These are phyloP conservation scores for Penicillium psychrosexuale DNA, from an alignment of 2,329 filamentous ascomycete species.

Conservation along the genomic window DNA sequence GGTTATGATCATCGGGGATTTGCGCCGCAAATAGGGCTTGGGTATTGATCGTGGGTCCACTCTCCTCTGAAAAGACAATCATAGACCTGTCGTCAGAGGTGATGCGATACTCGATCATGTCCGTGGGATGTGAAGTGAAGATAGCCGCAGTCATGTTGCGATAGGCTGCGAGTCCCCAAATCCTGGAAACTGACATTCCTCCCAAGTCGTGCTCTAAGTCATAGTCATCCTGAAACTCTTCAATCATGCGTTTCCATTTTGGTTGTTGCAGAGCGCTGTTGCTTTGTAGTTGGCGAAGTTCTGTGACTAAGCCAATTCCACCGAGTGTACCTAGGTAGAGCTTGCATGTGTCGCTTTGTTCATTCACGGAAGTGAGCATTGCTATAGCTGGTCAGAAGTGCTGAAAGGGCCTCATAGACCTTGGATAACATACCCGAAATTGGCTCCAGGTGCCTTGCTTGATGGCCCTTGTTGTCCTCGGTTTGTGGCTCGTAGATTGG, in stretches of 20 bases:
- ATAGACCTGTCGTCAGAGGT: slow-evolving; percentile 45
- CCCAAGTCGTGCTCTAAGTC: slow-evolving; percentile 51
- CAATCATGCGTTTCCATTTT: slow-evolving; percentile 32
- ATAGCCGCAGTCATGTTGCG: slow-evolving; percentile 50
- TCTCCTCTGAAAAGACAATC: slow-evolving; percentile 35
- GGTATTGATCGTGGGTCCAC: slow-evolving; percentile 12
- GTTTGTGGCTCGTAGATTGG: slow-evolving; percentile 20
- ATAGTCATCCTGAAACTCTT: slow-evolving; percentile 42
- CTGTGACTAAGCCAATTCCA: slow-evolving; percentile 22
- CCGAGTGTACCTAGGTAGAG: slow-evolving; percentile 34
- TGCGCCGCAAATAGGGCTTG: slow-evolving; percentile 10
- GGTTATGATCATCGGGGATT: slow-evolving; percentile 15
- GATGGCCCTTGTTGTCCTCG: slow-evolving; percentile 7
- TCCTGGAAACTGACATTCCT: slow-evolving; percentile 48
- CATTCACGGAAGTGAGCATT: slow-evolving; percentile 21
- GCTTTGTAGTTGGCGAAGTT: slow-evolving; percentile 12
- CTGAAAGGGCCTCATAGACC: too few relatives aligned
- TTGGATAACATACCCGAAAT: slow-evolving; percentile 31
- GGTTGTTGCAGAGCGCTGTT: slow-evolving; percentile 8
- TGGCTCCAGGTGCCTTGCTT: slow-evolving; percentile 29
- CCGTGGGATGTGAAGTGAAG: slow-evolving; percentile 54
- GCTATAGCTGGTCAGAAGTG: slow-evolving; percentile 24
- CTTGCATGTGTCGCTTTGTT: slow-evolving; percentile 11
- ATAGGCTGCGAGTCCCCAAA: slow-evolving; percentile 54
- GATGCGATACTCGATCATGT: slow-evolving; percentile 57